These are phyloP conservation scores for Murraya koenigii DNA, from an alignment of 345 rosid species.

Conservation along the genomic window DNA sequence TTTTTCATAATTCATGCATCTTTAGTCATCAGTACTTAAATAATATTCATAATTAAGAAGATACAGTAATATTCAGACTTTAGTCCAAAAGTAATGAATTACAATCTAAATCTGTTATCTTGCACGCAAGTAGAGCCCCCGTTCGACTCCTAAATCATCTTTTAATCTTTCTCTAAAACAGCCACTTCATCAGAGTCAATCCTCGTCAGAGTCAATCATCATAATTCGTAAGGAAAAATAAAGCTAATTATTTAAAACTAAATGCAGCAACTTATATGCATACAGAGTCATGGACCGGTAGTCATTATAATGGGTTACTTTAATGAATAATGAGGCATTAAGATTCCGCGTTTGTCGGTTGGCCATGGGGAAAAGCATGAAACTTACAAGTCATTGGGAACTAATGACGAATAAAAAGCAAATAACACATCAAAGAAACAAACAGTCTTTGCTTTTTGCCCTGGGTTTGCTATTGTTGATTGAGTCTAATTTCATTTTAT, in stretches of 20 bases:
- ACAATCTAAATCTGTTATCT: neutral
- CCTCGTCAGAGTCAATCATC: no score
- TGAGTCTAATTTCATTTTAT: neutral
- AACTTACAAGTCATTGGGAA: neutral
- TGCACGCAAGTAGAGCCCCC: slow-evolving; percentile 5
- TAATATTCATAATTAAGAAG: no score
- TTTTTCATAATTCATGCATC: slow-evolving; percentile 11
- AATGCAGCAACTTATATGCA: slow-evolving; percentile 6
- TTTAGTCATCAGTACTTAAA: slow-evolving; percentile 5
- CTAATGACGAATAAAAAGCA: neutral
- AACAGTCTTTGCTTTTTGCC: slow-evolving; percentile 14
- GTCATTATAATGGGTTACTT: neutral
- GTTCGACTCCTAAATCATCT: neutral
- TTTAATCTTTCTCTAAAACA: neutral
- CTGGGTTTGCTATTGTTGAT: slow-evolving; percentile 15
- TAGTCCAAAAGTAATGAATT: neutral
- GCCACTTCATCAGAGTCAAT: neutral
- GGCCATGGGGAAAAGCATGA: slow-evolving; percentile 6
- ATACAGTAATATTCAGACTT: no score
- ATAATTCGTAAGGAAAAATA: neutral
- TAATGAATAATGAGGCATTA: slow-evolving; percentile 7
- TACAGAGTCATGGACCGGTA: no score
- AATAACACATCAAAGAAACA: slow-evolving; percentile 4
- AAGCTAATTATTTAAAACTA: neutral
- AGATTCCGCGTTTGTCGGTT: slow-evolving; percentile 18